Evolutionary conservation across 805 yeast genomes (phyloP).

Genomic region (Ogataea kodamae): DNA sequence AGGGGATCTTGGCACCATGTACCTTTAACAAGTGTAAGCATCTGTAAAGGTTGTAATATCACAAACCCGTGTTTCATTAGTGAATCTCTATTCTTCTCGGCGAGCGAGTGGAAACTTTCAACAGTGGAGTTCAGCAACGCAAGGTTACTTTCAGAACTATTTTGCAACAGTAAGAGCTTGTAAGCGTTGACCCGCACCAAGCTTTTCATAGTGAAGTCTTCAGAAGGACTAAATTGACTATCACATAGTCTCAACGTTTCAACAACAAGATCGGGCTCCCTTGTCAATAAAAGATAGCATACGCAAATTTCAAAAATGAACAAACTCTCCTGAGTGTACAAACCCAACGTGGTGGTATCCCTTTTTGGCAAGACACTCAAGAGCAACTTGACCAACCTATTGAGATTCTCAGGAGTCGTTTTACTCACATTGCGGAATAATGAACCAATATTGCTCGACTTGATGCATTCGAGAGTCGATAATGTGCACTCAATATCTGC

Average conservation of each 20-base stretch:
- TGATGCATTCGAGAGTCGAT: constrained; percentile 78
- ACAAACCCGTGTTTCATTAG: constrained; percentile 43
- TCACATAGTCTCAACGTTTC: constrained; percentile 24
- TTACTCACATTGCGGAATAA: constrained; percentile 51
- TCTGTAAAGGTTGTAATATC: constrained; percentile 46
- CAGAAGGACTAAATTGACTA: constrained; percentile 17
- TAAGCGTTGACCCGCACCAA: constrained; percentile 49
- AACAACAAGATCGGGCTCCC: constrained; percentile 24
- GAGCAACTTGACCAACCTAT: constrained; percentile 32
- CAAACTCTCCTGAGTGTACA: constrained; percentile 28
- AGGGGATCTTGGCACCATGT: constrained; percentile 41
- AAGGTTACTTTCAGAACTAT: constrained; percentile 24
- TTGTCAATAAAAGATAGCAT: constrained; percentile 30
- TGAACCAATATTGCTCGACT: constrained; percentile 57
- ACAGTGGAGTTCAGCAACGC: constrained; percentile 26
- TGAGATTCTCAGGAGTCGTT: constrained; percentile 35
- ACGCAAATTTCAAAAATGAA: constrained; percentile 33
- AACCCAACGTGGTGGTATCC: constrained; percentile 28
- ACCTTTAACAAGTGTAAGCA: constrained; percentile 41
- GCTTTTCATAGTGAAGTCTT: constrained; percentile 29
- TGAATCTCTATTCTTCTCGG: constrained; percentile 37
- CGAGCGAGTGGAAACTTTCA: constrained; percentile 20
- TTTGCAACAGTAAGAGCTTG: constrained; percentile 45
- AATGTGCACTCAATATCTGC: constrained; percentile 86
- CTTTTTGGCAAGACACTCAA: constrained; percentile 35